phyloP scores from a whole-genome alignment of 73 alveolate species.

The Diophrys appendiculata region DNA sequence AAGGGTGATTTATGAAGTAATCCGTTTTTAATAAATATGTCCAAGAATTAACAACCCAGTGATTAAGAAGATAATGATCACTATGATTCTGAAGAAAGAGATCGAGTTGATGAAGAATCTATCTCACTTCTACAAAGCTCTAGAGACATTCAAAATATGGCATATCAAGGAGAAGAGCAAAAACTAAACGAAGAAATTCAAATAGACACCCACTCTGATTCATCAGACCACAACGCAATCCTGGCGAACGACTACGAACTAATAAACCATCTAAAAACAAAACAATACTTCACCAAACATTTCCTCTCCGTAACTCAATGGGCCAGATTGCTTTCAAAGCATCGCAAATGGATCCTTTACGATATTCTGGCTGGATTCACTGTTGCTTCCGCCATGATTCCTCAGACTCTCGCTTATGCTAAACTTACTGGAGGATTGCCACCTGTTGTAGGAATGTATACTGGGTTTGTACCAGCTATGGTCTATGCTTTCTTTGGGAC shows the following conservation, averaged over 20 bases:
- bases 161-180: not conserved
- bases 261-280: not conserved
- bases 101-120: constrained; percentile 50
- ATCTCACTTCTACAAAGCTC: constrained; percentile 4
- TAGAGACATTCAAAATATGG: not conserved
- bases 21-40: not conserved
- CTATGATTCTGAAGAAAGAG: constrained; percentile 75
- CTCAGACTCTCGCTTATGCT: constrained; percentile 7
- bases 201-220: not conserved
- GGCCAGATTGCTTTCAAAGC: not conserved
- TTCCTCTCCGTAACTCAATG: not conserved
- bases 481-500: constrained; percentile 12
- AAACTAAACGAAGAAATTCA: not conserved
- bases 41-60: not conserved
- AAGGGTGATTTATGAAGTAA: not conserved
- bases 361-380: not conserved
- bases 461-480: constrained; percentile 1
- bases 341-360: not conserved
- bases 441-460: not conserved
- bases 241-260: not conserved
- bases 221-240: not conserved
- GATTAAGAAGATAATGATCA: constrained; percentile 77
- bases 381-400: constrained; percentile 2
- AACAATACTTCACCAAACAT: not conserved
- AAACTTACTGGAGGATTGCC: not conserved